Conservation (phyloP, 768 basidiomycete genomes). For the Tephrocybe rancida region DNA sequence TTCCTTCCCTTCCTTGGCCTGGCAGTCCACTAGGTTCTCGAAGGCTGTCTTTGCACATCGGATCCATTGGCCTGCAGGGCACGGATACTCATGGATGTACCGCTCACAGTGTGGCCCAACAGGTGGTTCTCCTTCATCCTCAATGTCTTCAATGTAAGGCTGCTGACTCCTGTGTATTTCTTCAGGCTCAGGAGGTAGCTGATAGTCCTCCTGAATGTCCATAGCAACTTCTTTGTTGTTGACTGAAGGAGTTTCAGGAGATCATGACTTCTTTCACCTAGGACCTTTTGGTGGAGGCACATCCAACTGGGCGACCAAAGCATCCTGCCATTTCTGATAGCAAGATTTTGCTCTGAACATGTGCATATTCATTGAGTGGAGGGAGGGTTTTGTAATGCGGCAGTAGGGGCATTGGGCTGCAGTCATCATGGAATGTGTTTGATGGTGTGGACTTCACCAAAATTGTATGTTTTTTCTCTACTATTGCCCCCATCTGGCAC, state of each 20-base stretch:
- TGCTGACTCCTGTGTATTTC: background rate
- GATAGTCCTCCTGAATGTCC: background rate
- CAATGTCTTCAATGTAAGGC: background rate
- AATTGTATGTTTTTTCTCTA: background rate
- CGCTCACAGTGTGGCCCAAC: background rate
- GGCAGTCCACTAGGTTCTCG: background rate
- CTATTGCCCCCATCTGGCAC: background rate
- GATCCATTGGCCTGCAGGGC: slow-evolving; percentile 2
- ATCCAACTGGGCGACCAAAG: background rate
- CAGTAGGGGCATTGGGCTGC: slow-evolving; percentile 4
- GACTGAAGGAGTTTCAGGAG: no score
- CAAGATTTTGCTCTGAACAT: background rate
- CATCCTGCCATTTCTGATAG: slow-evolving; percentile 2
- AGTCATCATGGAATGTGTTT: background rate
- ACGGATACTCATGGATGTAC: background rate
- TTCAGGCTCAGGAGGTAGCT: background rate
- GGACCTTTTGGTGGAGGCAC: background rate
- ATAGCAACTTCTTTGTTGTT: background rate
- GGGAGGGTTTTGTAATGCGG: slow-evolving; percentile 1
- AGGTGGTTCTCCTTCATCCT: slow-evolving; percentile 1
- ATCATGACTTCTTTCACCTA: background rate
- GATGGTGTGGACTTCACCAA: background rate
- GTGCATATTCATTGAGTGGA: background rate
- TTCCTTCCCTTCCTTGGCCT: background rate
- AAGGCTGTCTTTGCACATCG: background rate